These are phyloP conservation scores for Neofusicoccum sp. DNA, from an alignment of 2,329 filamentous ascomycete genomes.

Conservation along the genomic window DNA sequence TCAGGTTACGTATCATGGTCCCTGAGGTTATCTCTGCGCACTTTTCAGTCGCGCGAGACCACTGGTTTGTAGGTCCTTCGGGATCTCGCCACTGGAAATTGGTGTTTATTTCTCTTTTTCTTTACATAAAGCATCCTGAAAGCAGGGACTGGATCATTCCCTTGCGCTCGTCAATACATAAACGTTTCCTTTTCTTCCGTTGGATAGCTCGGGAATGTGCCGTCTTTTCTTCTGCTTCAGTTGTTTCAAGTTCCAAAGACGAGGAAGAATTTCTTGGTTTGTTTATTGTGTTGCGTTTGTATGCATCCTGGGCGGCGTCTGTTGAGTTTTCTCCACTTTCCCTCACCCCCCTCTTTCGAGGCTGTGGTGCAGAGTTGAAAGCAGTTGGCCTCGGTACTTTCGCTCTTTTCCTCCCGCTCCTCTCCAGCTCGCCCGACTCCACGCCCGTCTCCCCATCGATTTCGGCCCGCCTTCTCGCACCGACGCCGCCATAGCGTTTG, in stretches of 20 bases:
- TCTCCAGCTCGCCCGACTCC: conserved; percentile 32
- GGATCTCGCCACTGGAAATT: conserved; percentile 35
- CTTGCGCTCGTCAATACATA: not conserved
- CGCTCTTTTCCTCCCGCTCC: conserved; percentile 46
- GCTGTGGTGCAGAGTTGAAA: conserved; percentile 21
- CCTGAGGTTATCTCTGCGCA: conserved; percentile 30
- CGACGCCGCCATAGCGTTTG: conserved; percentile 33
- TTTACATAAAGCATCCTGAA: not conserved
- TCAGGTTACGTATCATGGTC: conserved; percentile 42
- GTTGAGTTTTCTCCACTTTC: conserved; percentile 22
- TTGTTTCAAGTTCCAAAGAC: not conserved
- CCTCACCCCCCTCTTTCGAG: conserved; percentile 20
- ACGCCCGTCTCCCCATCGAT: conserved; percentile 22
- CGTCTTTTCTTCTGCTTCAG: not conserved
- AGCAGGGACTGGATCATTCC: not conserved
- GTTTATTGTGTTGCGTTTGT: conserved; percentile 33
- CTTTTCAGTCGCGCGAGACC: conserved; percentile 28
- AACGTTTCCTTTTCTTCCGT: not conserved
- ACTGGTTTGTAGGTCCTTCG: conserved; percentile 40
- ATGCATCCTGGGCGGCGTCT: conserved; percentile 29
- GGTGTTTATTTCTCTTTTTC: conserved; percentile 34
- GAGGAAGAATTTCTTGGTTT: conserved; percentile 33
- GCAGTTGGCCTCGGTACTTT: conserved; percentile 19
- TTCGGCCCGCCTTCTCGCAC: not conserved
- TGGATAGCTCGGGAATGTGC: not conserved